phyloP scores from a whole-genome alignment of 805 yeast genomes.

The Wickerhamomyces bovis region DNA sequence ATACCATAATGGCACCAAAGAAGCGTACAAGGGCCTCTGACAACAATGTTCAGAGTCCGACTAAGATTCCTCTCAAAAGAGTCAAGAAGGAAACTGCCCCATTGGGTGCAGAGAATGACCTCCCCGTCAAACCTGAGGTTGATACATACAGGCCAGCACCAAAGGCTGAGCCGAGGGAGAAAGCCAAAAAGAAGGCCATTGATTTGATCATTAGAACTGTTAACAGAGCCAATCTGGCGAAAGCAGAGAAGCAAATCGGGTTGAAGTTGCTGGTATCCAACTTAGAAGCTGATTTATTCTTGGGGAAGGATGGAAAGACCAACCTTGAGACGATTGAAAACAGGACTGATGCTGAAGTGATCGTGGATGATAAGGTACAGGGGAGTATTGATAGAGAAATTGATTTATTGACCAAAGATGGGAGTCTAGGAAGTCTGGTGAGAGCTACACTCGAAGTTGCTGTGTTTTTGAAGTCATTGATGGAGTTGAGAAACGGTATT shows the following conservation, averaged over 20 bases:
- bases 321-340: not conserved
- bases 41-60: not conserved
- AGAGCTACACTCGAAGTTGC: not conserved
- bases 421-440: not conserved
- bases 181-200: not conserved
- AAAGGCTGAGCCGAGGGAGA: not conserved
- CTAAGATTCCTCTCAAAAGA: not conserved
- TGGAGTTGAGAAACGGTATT: not conserved
- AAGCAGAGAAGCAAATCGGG: not conserved
- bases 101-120: not conserved
- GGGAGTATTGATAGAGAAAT: not conserved
- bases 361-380: not conserved
- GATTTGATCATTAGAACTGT: not conserved
- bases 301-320: not conserved
- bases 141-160: not conserved
- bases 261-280: not conserved
- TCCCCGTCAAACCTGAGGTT: not conserved
- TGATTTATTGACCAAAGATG: not conserved
- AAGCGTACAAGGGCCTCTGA: not conserved
- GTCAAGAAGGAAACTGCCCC: not conserved
- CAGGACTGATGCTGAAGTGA: not conserved
- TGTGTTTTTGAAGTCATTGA: not conserved
- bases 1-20: not conserved
- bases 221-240: not conserved
- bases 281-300: not conserved